These are phyloP conservation scores for Paecilomyces formosus DNA, from an alignment of 2,329 filamentous ascomycete species.

Conservation along the genomic window DNA sequence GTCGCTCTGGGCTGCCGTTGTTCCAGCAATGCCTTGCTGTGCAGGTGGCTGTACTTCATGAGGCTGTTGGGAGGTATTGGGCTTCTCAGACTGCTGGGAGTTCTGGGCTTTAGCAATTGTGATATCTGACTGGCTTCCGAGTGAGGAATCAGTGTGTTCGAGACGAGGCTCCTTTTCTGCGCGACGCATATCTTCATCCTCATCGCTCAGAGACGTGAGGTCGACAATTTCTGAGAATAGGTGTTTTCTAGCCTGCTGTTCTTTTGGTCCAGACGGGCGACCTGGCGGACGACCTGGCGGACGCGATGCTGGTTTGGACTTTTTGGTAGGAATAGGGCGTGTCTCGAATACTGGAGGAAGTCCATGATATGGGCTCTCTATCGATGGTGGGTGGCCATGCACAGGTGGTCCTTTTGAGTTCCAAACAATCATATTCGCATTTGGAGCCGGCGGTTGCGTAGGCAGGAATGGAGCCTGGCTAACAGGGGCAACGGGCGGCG, in stretches of 20 bases:
- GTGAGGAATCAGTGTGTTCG: background rate
- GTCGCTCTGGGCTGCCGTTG: slow-evolving; percentile 1
- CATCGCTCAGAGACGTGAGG: slow-evolving; percentile 40
- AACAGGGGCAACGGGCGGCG: slow-evolving; percentile 1
- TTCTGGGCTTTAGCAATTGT: background rate
- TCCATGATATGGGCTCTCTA: background rate
- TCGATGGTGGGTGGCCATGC: background rate
- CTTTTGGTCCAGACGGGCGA: slow-evolving; percentile 36
- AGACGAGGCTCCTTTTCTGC: slow-evolving; percentile 17
- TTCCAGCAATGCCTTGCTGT: background rate
- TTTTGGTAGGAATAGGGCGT: background rate
- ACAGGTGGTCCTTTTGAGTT: background rate
- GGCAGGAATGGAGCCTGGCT: background rate
- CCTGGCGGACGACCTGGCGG: slow-evolving; percentile 13
- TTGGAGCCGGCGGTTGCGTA: background rate
- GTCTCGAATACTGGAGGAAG: background rate
- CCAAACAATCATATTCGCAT: background rate
- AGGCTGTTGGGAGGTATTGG: background rate
- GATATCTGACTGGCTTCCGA: background rate
- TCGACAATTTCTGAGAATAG: slow-evolving; percentile 49
- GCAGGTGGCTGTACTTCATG: background rate
- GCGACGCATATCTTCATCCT: slow-evolving; percentile 21
- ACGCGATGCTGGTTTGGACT: background rate
- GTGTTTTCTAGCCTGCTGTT: slow-evolving; percentile 49
- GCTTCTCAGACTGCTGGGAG: background rate